Base-by-base conservation (phyloP, 257 asterid species). In the Knoxia roxburghii region DNA sequence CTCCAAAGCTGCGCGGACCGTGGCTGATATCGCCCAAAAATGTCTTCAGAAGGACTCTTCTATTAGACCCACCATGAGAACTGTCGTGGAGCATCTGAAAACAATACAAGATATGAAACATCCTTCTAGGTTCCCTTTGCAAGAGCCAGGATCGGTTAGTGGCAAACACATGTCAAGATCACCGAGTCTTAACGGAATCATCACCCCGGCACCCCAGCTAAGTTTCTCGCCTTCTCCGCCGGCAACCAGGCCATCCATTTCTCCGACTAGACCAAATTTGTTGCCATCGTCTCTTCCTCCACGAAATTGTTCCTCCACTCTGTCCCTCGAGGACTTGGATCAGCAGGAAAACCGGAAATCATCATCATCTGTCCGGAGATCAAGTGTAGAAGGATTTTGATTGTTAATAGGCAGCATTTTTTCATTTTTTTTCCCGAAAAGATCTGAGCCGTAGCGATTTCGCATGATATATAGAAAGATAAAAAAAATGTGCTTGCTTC, bases 61-160 rank as follows among this genome's bases (percentile, higher is more conserved):
- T 0, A 86, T 82, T 64, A 83, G 98, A 81, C 98, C 96, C 69
- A 89, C 96, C 43, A 91, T 91, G 98, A 87, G 98, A 79, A 82
- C 84, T 54, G 64, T 91, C 21, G 95, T 81, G 54, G 95, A 89
- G 71, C 91, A 82, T 64, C 92, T 89, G 46, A 86, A 82, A 75
- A 54, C 85, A 43, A 81, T 87, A 63, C 98, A 91, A 77, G 98
- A 85, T 61, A 75, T 89, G 86, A 91, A 87, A 78, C 86, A 76
- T 35, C 84, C 95, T 21, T 85, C 95, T 43, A 80, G 95, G 66
- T 91, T 89, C 69, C 98, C 98, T 43, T 76, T 91, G 64, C 96
- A 91, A 76, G 95, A 89, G 63, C 98, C 98, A 3, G 82, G 95
- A 41, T 65, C 85, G n/a, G 64, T 85, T 32, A 78, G 84, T 62